Evolutionary conservation across 306 rosid species (phyloP), one percentile per base, ranked within the genome.

Genomic region (Morella rubra): DNA sequence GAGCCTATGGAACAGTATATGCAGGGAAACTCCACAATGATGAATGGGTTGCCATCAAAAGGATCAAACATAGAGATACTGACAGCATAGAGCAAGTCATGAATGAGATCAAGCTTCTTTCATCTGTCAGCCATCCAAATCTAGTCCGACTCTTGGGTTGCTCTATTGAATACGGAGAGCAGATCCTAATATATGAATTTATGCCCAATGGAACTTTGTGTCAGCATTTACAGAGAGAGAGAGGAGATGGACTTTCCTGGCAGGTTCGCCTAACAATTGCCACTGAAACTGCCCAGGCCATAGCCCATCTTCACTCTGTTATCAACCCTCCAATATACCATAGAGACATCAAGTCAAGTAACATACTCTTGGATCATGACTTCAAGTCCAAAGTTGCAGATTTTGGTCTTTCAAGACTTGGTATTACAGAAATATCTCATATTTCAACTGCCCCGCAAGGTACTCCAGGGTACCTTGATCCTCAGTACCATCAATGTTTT

Each of bases 371-470:
- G 78, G 99, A 92, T 69, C 16, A 79, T 8, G 83, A 86, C 46
- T 87, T 92, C 59, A 79, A 87, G 55, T 87, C 97, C 6, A 95
- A 89, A 77, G 93, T 95, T 13, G 97, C 97, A 50, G 99, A 95
- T 76, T 95, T 95, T 72, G 99, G 99, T 56, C 99, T 95, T 72
- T 95, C 97, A 0, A 89, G 99, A 74, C 86, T 87, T 52, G 99
- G 98, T 1, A 81, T 88, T 85, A 79, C 84, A 0, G 99, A 95
- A 82, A 87, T 66, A 53, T 95, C 99, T 5, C 96, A 92, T 76
- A 86, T 91, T 75, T 95, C 99, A 67, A 95, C 99, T 0, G 97
- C 93, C 3, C 99, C 99, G 3, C 99, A 95, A 22, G 99, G 99
- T 22, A 95, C 99, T 6, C 99, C 97, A 2, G 99, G 99, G 5